Conservation (phyloP, 805 yeast genomes). For the Metschnikowia reukaufii region DNA sequence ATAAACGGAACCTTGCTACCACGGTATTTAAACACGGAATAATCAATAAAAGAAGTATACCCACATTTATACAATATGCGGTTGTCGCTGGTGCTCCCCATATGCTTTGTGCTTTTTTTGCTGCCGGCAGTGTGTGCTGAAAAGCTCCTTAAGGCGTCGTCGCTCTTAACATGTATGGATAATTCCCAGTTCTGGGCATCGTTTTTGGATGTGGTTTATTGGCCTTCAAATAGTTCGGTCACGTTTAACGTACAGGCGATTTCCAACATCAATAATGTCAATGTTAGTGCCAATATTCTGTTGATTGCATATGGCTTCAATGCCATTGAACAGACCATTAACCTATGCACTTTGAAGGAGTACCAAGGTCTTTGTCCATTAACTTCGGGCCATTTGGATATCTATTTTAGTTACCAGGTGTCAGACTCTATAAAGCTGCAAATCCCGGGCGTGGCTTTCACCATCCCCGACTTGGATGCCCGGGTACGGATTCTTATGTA, state of each 20-base stretch:
- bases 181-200: conserved; percentile 85
- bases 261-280: conserved; percentile 67
- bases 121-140: conserved; percentile 20
- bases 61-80: too few species aligned
- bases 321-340: conserved; percentile 51
- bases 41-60: too few species aligned
- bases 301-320: conserved; percentile 81
- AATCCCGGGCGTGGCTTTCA: conserved; percentile 83
- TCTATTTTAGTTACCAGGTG: conserved; percentile 51
- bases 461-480: conserved; percentile 94
- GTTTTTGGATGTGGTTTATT: conserved; percentile 71
- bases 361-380: conserved; percentile 68
- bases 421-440: conserved; percentile 41
- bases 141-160: conserved; percentile 49
- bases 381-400: conserved; percentile 80
- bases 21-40: too few species aligned
- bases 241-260: conserved; percentile 71
- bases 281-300: conserved; percentile 63
- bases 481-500: conserved; percentile 69
- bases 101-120: conserved; percentile 1
- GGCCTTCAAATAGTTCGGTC: conserved; percentile 63
- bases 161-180: conserved; percentile 89
- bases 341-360: conserved; percentile 60
- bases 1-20: too few species aligned
- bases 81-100: conserved; percentile 1